Percentiles rank a stretch among this genome's conserved stretches.
Conservation (phyloP, 2,329 filamentous ascomycete species). For the Aquanectria penicillioides region DNA sequence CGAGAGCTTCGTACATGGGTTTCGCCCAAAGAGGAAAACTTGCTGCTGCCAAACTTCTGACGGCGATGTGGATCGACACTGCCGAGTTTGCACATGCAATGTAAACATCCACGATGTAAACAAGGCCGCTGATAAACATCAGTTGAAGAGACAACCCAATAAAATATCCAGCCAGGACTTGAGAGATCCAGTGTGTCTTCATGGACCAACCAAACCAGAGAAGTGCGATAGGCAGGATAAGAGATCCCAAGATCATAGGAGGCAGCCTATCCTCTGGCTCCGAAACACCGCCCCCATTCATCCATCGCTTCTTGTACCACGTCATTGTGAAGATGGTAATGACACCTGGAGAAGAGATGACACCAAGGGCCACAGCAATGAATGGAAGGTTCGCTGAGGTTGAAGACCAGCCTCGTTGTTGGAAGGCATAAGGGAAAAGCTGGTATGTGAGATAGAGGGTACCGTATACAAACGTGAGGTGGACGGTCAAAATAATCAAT, state of each 20-base stretch:
- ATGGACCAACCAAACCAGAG: conserved; percentile 15
- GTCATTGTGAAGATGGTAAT: conserved; percentile 8
- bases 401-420: conserved; percentile 1
- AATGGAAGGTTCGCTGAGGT: background rate
- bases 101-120: conserved; percentile 13
- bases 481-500: conserved; percentile 4
- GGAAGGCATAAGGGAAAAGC: conserved; percentile 7
- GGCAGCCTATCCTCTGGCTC: conserved; percentile 7
- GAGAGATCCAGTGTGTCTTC: conserved; percentile 2
- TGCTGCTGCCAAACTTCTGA: background rate
- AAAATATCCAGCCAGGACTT: conserved; percentile 2
- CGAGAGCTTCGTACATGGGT: conserved; percentile 10
- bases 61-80: conserved; percentile 7
- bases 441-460: conserved; percentile 10
- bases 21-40: conserved; percentile 13
- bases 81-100: conserved; percentile 8
- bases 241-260: conserved; percentile 7
- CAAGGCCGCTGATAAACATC: conserved; percentile 12
- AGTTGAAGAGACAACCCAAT: conserved; percentile 2
- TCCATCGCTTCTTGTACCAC: background rate
- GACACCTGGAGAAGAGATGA: conserved; percentile 4
- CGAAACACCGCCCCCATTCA: background rate
- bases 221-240: background rate
- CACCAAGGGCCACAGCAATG: conserved; percentile 7
- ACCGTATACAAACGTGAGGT: conserved; percentile 13